phyloP scores from a whole-genome alignment of 176 grass and related monocot genomes.

The Oryza australiensis region DNA sequence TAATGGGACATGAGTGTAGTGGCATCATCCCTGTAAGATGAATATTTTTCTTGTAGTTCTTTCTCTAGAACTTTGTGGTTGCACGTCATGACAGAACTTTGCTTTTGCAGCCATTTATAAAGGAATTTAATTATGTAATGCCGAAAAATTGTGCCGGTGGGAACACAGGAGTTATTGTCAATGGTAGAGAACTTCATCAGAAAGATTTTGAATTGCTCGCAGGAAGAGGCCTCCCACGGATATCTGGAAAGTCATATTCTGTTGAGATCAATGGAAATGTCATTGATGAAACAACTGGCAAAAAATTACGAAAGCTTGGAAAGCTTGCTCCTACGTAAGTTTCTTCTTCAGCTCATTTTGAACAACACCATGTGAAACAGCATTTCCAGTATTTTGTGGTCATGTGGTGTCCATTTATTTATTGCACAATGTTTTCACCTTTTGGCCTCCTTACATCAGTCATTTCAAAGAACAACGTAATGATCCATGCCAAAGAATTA shows the following conservation, averaged over 20 bases:
- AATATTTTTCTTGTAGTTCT: not conserved
- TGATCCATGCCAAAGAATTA: not conserved
- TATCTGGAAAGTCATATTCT: constrained; percentile 56
- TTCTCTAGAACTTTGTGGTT: not conserved
- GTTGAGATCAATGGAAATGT: constrained; percentile 86
- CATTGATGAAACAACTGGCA: constrained; percentile 52
- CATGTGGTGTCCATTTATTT: not conserved
- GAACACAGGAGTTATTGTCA: constrained; percentile 66
- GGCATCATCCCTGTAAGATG: constrained; percentile 92
- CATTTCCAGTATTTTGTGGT: not conserved
- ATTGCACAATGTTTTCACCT: not conserved
- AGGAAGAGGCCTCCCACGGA: constrained; percentile 63
- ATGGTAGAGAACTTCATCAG: constrained; percentile 91
- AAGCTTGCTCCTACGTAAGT: constrained; percentile 97
- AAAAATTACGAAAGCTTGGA: constrained; percentile 68
- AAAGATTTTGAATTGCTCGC: constrained; percentile 88
- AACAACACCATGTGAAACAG: not conserved
- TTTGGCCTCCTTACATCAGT: not conserved
- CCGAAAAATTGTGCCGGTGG: constrained; percentile 66
- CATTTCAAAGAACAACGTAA: not conserved
- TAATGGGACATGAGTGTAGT: constrained; percentile 71
- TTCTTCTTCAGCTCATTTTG: not conserved
- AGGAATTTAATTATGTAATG: constrained; percentile 76
- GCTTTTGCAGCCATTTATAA: constrained; percentile 78
- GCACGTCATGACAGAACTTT: not conserved